Conservation (phyloP, 163 green algal species). For the Trebouxiophyceae sp. region DNA sequence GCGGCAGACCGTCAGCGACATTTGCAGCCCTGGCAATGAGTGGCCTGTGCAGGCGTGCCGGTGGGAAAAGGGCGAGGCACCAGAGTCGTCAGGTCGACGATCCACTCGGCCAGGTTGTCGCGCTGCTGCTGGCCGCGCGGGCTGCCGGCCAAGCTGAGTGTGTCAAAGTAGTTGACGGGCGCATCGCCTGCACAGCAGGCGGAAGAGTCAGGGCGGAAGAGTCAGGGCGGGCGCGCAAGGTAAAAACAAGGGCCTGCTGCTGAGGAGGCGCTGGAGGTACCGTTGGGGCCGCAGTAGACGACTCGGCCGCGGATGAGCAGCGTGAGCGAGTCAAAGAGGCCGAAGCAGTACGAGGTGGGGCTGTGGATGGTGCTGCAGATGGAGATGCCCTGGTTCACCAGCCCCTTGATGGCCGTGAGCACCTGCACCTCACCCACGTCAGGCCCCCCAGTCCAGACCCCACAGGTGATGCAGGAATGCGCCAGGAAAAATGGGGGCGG, state of each 20-base stretch:
- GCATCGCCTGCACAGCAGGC: too few relatives aligned
- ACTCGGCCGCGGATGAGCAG: conserved; percentile 59
- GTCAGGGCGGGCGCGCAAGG: too few relatives aligned
- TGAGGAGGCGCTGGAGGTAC: not conserved
- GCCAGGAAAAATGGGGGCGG: conserved; percentile 23
- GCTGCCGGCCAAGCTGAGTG: not conserved
- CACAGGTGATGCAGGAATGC: not conserved
- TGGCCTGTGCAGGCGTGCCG: not conserved
- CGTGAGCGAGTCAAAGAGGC: conserved; percentile 65
- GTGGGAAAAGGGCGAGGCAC: conserved; percentile 1
- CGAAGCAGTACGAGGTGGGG: conserved; percentile 52
- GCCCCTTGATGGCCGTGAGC: conserved; percentile 58
- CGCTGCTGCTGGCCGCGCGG: too few relatives aligned
- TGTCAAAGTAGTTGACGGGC: not conserved
- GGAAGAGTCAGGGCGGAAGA: too few relatives aligned
- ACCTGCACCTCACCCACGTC: conserved; percentile 26
- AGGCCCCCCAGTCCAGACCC: not conserved
- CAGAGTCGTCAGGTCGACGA: conserved; percentile 73
- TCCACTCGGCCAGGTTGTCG: conserved; percentile 31
- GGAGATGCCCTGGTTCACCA: conserved; percentile 59
- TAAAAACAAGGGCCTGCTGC: not conserved
- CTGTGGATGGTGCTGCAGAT: conserved; percentile 81
- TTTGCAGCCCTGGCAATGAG: not conserved
- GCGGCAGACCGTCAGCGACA: not conserved
- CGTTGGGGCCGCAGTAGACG: conserved; percentile 54